Base-by-base conservation (phyloP, 495 filamentous ascomycete species). In the Penicillium dipodomyicola region DNA sequence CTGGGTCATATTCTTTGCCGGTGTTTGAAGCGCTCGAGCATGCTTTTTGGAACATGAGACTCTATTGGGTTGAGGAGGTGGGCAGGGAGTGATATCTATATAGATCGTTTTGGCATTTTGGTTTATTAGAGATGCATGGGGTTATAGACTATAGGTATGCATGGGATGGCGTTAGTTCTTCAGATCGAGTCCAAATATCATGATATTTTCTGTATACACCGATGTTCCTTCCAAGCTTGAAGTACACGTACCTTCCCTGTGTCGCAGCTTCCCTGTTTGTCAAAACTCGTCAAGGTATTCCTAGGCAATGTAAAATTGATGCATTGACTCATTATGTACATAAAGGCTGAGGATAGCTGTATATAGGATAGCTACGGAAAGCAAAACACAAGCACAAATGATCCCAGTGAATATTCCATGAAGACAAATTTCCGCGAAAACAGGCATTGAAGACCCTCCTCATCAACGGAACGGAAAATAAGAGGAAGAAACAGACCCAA, bases 41-140 rank as follows among this genome's bases (percentile, higher is more conserved):
- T 67, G 71, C 76, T 3, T 78, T 78, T 61, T 78, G 76, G 76
- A 64, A 60, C 15, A 74, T 73, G 58, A 62, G 70, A 40, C 52
- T 81, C 40, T 80, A 79, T 58, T 75, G 49, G 48, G 9, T 40
- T 42, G 54, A 42, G 35, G n/a, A 17, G 12, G 19, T 11, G 4
- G 30, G 8, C 4, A 25, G 32, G 19, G 23, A 32, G 5, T 52
- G 25, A 42, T 40, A 12, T 15, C 17, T 5, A 43, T 40, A 29
- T 42, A 20, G n/a, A 9, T 15, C 1, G 41, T 40, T 37, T n/a
- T 15, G 35, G 35, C 14, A 37, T 37, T 37, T 35, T 37, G 15
- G 35, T 37, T 37, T 5, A 37, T 37, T 15, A 37, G 15, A 37
- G 15, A 39, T 55, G 44, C 44, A 46, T 51, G 7, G 14, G 49